Evolutionary conservation across 768 basidiomycete genomes (phyloP).

Genomic region (Trichaptum fuscoviolaceum): DNA sequence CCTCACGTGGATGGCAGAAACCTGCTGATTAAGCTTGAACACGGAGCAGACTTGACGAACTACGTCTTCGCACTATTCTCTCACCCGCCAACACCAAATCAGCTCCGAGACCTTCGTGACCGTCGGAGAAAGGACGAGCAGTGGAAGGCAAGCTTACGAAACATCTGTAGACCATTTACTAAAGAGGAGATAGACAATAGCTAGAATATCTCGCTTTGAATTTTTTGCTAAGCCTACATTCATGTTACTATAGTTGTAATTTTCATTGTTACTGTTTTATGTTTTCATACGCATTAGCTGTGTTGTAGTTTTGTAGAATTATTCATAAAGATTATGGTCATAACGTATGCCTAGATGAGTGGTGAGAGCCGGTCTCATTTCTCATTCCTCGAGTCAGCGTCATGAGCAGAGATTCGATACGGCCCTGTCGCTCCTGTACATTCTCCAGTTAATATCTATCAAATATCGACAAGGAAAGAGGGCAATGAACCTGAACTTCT

Average conservation of each 20-base stretch:
- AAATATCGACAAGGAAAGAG: constrained; percentile 6
- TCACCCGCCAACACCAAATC: neutral
- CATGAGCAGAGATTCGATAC: constrained; percentile 24
- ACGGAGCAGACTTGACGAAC: neutral
- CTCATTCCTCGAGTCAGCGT: constrained; percentile 20
- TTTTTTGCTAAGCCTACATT: too few species aligned
- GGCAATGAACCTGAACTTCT: constrained; percentile 60
- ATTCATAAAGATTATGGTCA: neutral
- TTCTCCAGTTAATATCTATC: constrained; percentile 3
- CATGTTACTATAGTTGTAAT: too few species aligned
- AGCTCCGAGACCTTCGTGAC: neutral
- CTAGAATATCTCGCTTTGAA: neutral
- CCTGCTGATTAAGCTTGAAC: neutral
- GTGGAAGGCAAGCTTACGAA: neutral
- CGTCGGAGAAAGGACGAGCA: neutral
- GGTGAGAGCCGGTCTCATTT: constrained; percentile 3
- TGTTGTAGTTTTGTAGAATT: too few species aligned
- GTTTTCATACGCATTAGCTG: too few species aligned
- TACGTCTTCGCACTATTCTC: neutral
- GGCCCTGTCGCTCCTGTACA: constrained; percentile 20
- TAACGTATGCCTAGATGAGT: neutral
- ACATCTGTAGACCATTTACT: neutral
- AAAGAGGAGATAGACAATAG: neutral
- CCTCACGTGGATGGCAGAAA: neutral
- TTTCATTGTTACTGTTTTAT: too few species aligned